phyloP scores from a whole-genome alignment of 148 eudicot genomes.

The Beta vulgaris region DNA sequence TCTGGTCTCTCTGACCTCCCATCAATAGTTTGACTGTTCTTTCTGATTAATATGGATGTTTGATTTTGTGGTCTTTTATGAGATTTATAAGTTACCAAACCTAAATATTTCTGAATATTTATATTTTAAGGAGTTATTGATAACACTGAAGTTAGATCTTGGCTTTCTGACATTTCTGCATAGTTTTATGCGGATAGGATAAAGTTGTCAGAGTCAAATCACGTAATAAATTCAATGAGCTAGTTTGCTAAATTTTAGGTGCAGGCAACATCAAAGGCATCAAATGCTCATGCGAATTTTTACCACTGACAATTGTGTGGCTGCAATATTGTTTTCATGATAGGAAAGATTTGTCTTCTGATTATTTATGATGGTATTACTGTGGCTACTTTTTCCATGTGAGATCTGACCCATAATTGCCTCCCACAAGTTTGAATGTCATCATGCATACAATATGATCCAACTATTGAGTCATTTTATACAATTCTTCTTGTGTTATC shows the following conservation, averaged over 20 bases:
- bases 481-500: background rate
- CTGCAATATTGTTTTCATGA: too few species aligned
- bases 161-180: background rate
- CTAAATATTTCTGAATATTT: background rate
- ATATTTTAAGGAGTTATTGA: background rate
- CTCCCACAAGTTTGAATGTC: background rate
- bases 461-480: background rate
- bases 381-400: slow-evolving; percentile 21
- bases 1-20: slow-evolving; percentile 53
- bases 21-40: slow-evolving; percentile 36
- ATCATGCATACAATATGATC: background rate
- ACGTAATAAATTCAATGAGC: background rate
- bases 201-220: slow-evolving; percentile 1
- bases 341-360: background rate
- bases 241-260: slow-evolving; percentile 12
- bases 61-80: slow-evolving; percentile 10
- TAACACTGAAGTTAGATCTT: background rate
- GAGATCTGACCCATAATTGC: slow-evolving; percentile 17
- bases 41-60: background rate
- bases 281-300: slow-evolving; percentile 17
- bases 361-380: slow-evolving; percentile 19
- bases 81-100: background rate
- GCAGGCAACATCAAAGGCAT: slow-evolving; percentile 17
- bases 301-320: slow-evolving; percentile 9
- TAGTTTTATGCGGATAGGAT: background rate